Base-by-base conservation (phyloP, 2,329 filamentous ascomycete species). In the Fusarium mangiferae region DNA sequence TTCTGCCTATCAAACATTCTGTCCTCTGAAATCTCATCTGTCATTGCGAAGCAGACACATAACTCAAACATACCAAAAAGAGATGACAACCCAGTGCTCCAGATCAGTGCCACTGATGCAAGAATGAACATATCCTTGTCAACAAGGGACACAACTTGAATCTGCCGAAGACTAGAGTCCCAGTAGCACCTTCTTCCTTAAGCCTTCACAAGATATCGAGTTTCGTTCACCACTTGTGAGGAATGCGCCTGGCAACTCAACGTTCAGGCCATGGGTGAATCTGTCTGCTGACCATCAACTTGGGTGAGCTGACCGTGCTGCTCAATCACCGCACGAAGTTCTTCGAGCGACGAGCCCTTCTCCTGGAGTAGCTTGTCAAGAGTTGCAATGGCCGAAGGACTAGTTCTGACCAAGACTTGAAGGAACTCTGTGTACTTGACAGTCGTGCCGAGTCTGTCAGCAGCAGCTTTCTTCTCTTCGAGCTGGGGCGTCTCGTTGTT, bases 31-130 rank as follows among this genome's bases (percentile, higher is more conserved):
- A 22, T 5, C 30, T 22, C n/a, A 2, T 15, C 7, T 20, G 2
- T 18, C 9, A 3, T 20, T 22, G 18, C 3, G 8, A 22, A 0
- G 33, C 2, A 26, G 33, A 2, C 18, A 5, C 0, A 9, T 3
- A 22, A 8, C 33, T 36, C 49, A 52, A 15, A 22, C 49, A 52
- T 5, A 5, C 10, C 13, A 52, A 20, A 20, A 22, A 36, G 17
- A 18, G 13, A 14, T 6, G 6, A 41, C 11, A 14, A n/a, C 20
- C n/a, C 10, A 7, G n/a, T 18, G 14, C 8, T 11, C 11, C 1
- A 9, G 15, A n/a, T 20, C 51, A 18, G 17, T n/a, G 28, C 26
- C 11, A n/a, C 15, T n/a, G 14, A 6, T 12, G 49, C 3, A 26
- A 42, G 14, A 7, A 14, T 28, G 20, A 55, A 18, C 49, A 42